Conservation (phyloP, 1,139 yeast genomes). For the Hyphopichia khmerensis region DNA sequence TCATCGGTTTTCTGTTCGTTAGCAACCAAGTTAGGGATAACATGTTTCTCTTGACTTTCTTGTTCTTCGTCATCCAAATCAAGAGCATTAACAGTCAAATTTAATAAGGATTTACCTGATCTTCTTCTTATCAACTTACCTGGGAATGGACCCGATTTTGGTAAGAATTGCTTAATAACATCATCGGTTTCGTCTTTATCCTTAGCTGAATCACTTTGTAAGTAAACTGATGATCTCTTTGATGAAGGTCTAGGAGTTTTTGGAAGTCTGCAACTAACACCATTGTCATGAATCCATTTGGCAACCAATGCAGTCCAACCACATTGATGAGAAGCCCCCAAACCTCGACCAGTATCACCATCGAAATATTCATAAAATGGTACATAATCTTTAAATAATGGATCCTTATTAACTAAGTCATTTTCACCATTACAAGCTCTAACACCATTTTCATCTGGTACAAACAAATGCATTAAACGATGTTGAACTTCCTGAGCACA, state of each 20-base stretch:
- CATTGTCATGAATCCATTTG: conserved; percentile 90
- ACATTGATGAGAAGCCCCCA: conserved; percentile 94
- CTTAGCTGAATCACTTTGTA: conserved; percentile 16
- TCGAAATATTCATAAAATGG: conserved; percentile 90
- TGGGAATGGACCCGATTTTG: conserved; percentile 54
- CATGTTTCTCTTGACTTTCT: conserved; percentile 11
- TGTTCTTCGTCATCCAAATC: conserved; percentile 66
- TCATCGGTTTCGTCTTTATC: conserved; percentile 27
- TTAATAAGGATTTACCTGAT: conserved; percentile 68
- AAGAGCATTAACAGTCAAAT: conserved; percentile 63
- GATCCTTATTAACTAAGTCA: conserved; percentile 64
- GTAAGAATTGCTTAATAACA: conserved; percentile 32
- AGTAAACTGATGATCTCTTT: conserved; percentile 25
- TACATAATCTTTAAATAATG: conserved; percentile 71
- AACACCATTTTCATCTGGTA: conserved; percentile 67
- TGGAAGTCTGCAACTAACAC: conserved; percentile 60
- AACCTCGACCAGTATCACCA: conserved; percentile 93
- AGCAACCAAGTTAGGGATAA: conserved; percentile 3
- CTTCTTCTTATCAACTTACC: conserved; percentile 60
- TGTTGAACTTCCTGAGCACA: conserved; percentile 92
- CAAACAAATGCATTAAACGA: conserved; percentile 76
- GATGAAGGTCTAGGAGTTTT: conserved; percentile 52
- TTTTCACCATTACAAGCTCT: conserved; percentile 82
- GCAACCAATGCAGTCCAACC: conserved; percentile 98
- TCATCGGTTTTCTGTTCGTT: conserved; percentile 7